phyloP scores from a whole-genome alignment of 768 basidiomycete species.

The Lentinula sp. region DNA sequence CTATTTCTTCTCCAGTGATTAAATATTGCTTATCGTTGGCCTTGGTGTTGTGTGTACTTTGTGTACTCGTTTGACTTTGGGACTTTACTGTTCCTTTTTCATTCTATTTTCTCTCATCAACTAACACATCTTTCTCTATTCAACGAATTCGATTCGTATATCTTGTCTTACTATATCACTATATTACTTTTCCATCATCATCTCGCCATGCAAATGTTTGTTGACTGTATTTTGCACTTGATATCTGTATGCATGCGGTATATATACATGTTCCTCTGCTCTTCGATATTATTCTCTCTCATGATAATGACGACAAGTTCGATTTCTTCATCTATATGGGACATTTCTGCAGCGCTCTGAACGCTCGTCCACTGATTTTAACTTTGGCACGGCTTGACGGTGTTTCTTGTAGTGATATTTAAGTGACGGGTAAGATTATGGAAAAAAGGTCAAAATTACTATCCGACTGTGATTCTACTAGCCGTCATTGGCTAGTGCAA shows the following conservation, averaged over 20 bases:
- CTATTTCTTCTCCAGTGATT: not conserved
- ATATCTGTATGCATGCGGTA: not conserved
- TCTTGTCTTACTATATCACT: not conserved
- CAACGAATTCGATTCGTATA: not conserved
- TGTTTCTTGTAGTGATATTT: too few relatives aligned
- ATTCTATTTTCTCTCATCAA: not conserved
- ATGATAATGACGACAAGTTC: not conserved
- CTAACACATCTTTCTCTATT: not conserved
- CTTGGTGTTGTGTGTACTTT: not conserved
- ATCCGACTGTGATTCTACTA: too few relatives aligned
- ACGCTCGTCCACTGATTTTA: too few relatives aligned
- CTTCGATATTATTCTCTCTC: not conserved
- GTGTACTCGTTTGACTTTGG: not conserved
- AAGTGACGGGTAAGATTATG: too few relatives aligned
- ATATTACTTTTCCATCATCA: not conserved
- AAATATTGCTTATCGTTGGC: not conserved
- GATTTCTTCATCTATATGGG: too few relatives aligned
- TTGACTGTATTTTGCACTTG: not conserved
- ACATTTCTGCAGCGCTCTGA: too few relatives aligned
- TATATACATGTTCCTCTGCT: not conserved
- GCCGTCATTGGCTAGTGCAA: too few relatives aligned
- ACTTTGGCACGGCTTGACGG: too few relatives aligned
- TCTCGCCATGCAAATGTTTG: not conserved
- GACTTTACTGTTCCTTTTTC: not conserved
- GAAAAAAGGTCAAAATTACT: too few relatives aligned